A percentile compares a stretch with the other conserved stretches of the same genome.
Evolutionary conservation across 306 rosid genomes (phyloP).

Genomic region (Quercus glauca): DNA sequence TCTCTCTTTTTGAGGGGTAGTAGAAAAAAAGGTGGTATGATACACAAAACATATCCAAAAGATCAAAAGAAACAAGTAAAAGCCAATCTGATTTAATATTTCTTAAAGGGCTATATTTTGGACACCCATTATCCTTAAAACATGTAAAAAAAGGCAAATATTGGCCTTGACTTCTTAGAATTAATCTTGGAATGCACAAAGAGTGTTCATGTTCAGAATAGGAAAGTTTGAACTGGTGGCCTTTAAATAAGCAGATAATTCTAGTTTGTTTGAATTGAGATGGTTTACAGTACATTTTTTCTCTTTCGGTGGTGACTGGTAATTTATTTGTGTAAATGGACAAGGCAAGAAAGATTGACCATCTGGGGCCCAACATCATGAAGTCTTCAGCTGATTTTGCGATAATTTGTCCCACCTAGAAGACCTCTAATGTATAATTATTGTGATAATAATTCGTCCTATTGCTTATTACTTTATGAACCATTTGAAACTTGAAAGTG

Average conservation of each 20-base stretch:
- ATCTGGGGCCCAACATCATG: no score
- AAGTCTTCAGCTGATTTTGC: constrained; percentile 15
- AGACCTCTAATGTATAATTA: not conserved
- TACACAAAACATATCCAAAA: no score
- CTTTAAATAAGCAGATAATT: no score
- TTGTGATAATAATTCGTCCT: not conserved
- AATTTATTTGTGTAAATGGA: not conserved
- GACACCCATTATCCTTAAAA: not conserved
- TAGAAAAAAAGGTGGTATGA: no score
- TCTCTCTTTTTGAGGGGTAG: no score
- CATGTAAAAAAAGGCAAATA: not conserved
- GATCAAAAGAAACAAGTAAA: no score
- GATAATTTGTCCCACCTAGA: not conserved
- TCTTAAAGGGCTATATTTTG: not conserved
- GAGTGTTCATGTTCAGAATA: not conserved
- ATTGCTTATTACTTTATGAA: not conserved
- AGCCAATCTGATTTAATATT: not conserved
- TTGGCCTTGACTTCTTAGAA: not conserved
- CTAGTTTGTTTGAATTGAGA: not conserved
- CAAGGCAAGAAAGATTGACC: not conserved
- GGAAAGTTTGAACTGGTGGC: no score
- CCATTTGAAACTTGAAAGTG: not conserved
- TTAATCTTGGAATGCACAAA: not conserved
- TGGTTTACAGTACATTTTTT: not conserved
- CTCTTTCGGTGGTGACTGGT: not conserved